Conservation (phyloP, 176 grass and related monocot species). For the Phoenix roebelenii region DNA sequence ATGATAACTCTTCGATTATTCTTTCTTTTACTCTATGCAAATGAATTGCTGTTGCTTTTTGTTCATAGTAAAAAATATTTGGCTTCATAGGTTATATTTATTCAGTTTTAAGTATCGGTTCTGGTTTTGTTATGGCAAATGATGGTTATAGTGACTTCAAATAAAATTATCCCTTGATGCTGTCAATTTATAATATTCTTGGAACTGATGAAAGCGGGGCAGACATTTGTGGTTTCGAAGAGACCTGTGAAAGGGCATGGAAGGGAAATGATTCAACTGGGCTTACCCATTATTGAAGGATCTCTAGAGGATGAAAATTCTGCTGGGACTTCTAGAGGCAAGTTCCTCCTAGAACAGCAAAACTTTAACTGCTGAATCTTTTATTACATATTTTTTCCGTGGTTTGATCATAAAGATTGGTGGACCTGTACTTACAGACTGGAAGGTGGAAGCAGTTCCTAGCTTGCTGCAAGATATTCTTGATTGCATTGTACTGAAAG, state of each 20-base stretch:
- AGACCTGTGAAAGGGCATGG: conserved; percentile 85
- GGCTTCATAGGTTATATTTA: too few species aligned
- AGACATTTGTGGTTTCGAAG: conserved; percentile 61
- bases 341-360: not conserved
- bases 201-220: conserved; percentile 33
- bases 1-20: too few species aligned
- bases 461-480: conserved; percentile 54
- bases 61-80: too few species aligned
- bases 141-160: too few species aligned
- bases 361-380: too few species aligned
- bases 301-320: conserved; percentile 53
- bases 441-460: conserved; percentile 67
- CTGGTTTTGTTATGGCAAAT: too few species aligned
- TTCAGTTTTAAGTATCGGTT: too few species aligned
- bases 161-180: too few species aligned
- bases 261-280: conserved; percentile 88
- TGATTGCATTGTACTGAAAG: conserved; percentile 50
- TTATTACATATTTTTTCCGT: too few species aligned
- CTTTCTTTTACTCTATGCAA: too few species aligned
- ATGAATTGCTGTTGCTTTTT: too few species aligned
- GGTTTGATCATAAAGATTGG: not conserved
- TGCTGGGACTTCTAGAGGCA: conserved; percentile 21
- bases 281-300: conserved; percentile 51
- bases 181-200: too few species aligned
- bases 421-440: conserved; percentile 30